Percentiles rank a stretch among this genome's conserved stretches.
Evolutionary conservation across 768 basidiomycete species (phyloP).

Genomic region (Tephrocybe sp.): DNA sequence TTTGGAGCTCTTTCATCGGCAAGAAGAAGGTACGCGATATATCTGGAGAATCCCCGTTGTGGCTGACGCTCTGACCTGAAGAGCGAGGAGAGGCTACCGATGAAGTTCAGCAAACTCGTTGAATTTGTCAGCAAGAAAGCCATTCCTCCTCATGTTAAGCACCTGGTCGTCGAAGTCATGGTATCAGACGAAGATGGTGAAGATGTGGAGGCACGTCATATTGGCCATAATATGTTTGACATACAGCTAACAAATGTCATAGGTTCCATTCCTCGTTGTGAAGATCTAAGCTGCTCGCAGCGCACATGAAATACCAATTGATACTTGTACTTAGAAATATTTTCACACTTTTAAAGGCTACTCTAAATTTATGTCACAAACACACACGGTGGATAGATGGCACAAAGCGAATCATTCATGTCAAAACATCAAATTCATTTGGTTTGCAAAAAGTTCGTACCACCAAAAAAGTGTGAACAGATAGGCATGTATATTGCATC

Average conservation of each 20-base stretch:
- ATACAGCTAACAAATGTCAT: constrained; percentile 1
- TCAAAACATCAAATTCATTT: too few relatives aligned
- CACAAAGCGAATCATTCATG: too few relatives aligned
- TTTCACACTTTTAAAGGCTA: too few relatives aligned
- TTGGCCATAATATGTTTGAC: neutral
- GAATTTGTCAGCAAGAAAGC: constrained; percentile 96
- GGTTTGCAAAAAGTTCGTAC: too few relatives aligned
- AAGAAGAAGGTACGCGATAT: constrained; percentile 79
- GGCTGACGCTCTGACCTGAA: constrained; percentile 26
- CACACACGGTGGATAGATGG: too few relatives aligned
- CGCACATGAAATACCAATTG: neutral
- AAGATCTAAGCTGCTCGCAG: constrained; percentile 41
- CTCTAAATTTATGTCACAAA: too few relatives aligned
- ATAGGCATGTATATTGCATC: constrained; percentile 29
- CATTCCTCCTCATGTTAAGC: constrained; percentile 77
- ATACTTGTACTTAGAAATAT: constrained; percentile 57
- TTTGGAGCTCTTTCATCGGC: constrained; percentile 93
- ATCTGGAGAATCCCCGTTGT: neutral
- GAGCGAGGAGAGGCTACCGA: constrained; percentile 84
- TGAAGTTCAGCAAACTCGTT: constrained; percentile 90
- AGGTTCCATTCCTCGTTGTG: constrained; percentile 87
- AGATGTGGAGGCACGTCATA: constrained; percentile 79
- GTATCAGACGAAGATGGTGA: constrained; percentile 89
- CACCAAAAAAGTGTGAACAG: constrained; percentile 20
- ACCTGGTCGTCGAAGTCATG: constrained; percentile 94